phyloP scores from a whole-genome alignment of 768 basidiomycete species.

The Pleurotus platypus region DNA sequence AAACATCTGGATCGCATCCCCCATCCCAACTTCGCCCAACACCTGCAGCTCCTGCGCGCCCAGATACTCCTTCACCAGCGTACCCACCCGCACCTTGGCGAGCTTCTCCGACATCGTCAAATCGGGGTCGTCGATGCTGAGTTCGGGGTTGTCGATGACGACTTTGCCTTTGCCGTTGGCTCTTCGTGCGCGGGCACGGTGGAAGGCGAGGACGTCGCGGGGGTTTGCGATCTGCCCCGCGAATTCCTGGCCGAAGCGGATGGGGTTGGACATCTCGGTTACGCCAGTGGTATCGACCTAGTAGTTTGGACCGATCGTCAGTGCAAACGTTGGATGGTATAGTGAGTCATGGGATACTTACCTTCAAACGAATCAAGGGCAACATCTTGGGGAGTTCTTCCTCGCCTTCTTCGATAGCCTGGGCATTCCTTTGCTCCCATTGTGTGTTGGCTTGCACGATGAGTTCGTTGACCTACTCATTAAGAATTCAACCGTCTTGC shows the following conservation, averaged over 20 bases:
- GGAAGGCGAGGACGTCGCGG: slow-evolving; percentile 87
- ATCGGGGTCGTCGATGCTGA: slow-evolving; percentile 76
- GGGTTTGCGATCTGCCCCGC: slow-evolving; percentile 90
- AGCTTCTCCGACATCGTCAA: slow-evolving; percentile 63
- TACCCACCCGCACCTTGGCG: slow-evolving; percentile 79
- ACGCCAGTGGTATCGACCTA: slow-evolving; percentile 91
- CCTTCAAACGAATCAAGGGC: slow-evolving; percentile 85
- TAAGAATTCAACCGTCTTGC: not conserved
- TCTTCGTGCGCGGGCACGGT: slow-evolving; percentile 64
- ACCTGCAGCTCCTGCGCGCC: slow-evolving; percentile 91
- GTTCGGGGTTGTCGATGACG: slow-evolving; percentile 70
- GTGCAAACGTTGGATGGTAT: not conserved
- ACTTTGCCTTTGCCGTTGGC: slow-evolving; percentile 53
- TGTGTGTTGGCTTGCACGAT: slow-evolving; percentile 74
- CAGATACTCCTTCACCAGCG: slow-evolving; percentile 89
- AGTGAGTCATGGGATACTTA: slow-evolving; percentile 17
- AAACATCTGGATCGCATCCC: slow-evolving; percentile 90
- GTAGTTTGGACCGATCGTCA: not conserved
- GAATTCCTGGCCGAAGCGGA: slow-evolving; percentile 96
- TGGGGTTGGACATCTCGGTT: slow-evolving; percentile 89
- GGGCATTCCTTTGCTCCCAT: slow-evolving; percentile 74
- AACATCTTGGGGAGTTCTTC: slow-evolving; percentile 68
- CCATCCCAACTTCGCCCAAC: slow-evolving; percentile 86
- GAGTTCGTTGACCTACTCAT: slow-evolving; percentile 66
- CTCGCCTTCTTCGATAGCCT: slow-evolving; percentile 59